phyloP scores from a whole-genome alignment of 805 yeast genomes.

The Saccharomycopsis microspora region DNA sequence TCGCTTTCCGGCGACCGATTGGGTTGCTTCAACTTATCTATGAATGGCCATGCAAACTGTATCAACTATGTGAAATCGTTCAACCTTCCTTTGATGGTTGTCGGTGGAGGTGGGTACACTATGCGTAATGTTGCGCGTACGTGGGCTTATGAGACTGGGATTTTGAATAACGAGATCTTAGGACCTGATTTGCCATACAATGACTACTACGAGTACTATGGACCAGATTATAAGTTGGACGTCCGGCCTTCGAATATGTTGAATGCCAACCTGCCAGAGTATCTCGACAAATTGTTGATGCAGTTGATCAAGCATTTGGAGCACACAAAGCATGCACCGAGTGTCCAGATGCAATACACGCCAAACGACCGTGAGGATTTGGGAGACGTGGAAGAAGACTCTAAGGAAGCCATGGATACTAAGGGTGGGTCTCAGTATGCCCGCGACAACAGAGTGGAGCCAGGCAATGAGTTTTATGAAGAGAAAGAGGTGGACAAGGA shows the following conservation, averaged over 20 bases:
- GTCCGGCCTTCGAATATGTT: constrained; percentile 95
- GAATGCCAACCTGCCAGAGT: constrained; percentile 90
- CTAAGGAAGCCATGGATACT: constrained; percentile 68
- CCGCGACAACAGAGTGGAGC: constrained; percentile 61
- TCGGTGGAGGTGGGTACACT: constrained; percentile 98
- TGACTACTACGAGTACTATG: constrained; percentile 94
- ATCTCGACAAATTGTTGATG: constrained; percentile 70
- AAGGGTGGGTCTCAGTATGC: constrained; percentile 86
- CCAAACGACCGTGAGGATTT: constrained; percentile 83
- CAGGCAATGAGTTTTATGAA: constrained; percentile 70
- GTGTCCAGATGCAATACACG: constrained; percentile 84
- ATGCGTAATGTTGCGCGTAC: constrained; percentile 93
- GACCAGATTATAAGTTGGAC: constrained; percentile 91
- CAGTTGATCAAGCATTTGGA: constrained; percentile 72
- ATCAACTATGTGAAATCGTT: constrained; percentile 77
- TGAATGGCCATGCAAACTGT: constrained; percentile 94
- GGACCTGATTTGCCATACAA: constrained; percentile 82
- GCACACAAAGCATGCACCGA: constrained; percentile 92
- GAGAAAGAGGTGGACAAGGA: constrained; percentile 25
- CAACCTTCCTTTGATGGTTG: constrained; percentile 81
- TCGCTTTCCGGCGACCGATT: constrained; percentile 90
- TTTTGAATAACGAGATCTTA: constrained; percentile 67
- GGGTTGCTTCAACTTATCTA: constrained; percentile 91
- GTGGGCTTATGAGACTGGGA: constrained; percentile 90
- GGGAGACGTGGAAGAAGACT: constrained; percentile 82